Evolutionary conservation across 768 basidiomycete genomes (phyloP).

Genomic region (Pulveroboletus sp.): DNA sequence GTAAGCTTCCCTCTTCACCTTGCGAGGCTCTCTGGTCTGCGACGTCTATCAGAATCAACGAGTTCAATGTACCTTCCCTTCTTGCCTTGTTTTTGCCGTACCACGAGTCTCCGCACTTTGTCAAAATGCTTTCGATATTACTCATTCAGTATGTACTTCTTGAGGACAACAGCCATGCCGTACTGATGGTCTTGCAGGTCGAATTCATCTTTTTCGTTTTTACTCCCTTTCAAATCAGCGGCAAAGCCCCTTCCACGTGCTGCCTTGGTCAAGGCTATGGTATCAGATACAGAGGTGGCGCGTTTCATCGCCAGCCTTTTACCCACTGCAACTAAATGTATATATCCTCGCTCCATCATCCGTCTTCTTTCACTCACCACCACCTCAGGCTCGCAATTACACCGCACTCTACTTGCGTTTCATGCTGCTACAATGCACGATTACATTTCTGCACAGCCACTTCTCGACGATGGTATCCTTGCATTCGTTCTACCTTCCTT

Average conservation of each 20-base stretch:
- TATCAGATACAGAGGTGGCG: conserved; percentile 62
- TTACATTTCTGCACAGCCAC: conserved; percentile 58
- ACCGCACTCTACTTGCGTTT: conserved; percentile 77
- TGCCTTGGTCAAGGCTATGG: conserved; percentile 73
- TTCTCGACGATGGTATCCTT: conserved; percentile 59
- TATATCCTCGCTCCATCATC: not conserved
- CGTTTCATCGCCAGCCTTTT: conserved; percentile 67
- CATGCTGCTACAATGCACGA: conserved; percentile 77
- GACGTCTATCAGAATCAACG: conserved; percentile 61
- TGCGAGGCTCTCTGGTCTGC: not conserved
- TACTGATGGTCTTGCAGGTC: conserved; percentile 36
- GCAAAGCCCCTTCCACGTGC: conserved; percentile 69
- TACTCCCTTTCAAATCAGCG: conserved; percentile 72
- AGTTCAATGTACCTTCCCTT: conserved; percentile 81
- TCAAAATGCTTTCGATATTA: conserved; percentile 87
- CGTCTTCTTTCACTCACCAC: conserved; percentile 1
- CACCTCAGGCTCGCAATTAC: conserved; percentile 35
- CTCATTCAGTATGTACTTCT: conserved; percentile 54
- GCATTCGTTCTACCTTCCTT: conserved; percentile 63
- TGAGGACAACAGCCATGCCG: not conserved
- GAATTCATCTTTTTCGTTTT: conserved; percentile 60
- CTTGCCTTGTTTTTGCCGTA: conserved; percentile 88
- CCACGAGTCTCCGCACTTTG: conserved; percentile 91
- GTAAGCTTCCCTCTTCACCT: conserved; percentile 37
- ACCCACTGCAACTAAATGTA: conserved; percentile 48